Percentiles rank a stretch among this genome's conserved stretches.
Evolutionary conservation across 2,329 filamentous ascomycete species (phyloP).

Genomic region (Colletotrichum siamense): DNA sequence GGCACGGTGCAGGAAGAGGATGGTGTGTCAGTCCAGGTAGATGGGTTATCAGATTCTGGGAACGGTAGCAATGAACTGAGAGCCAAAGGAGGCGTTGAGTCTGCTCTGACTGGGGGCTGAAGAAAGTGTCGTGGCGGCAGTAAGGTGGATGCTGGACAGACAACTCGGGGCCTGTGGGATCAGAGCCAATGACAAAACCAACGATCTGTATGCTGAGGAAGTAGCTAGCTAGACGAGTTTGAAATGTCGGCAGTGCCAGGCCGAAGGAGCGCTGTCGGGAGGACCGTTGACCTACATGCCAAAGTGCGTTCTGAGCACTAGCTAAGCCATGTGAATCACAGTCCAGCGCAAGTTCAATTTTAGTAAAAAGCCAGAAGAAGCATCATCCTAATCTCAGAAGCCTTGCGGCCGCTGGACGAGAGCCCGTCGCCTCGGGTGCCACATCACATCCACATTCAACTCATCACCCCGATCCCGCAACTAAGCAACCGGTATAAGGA

Average conservation of each 20-base stretch:
- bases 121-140: neutral
- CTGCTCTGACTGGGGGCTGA: neutral
- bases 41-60: neutral
- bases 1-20: neutral
- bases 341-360: neutral
- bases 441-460: neutral
- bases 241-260: neutral
- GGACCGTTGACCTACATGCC: neutral
- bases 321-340: neutral
- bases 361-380: neutral
- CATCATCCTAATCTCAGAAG: neutral
- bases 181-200: neutral
- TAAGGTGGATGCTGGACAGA: neutral
- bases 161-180: neutral
- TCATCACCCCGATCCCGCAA: neutral
- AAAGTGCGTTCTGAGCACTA: neutral
- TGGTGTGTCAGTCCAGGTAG: neutral
- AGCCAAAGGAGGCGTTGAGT: neutral
- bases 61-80: neutral
- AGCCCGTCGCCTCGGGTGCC: neutral
- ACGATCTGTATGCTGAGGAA: neutral
- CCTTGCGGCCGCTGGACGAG: neutral
- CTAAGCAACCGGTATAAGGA: neutral
- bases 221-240: neutral
- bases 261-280: neutral